A percentile compares a stretch with the other conserved stretches of the same genome.
Conservation (phyloP, 345 rosid species). For the Salix arbutifolia region DNA sequence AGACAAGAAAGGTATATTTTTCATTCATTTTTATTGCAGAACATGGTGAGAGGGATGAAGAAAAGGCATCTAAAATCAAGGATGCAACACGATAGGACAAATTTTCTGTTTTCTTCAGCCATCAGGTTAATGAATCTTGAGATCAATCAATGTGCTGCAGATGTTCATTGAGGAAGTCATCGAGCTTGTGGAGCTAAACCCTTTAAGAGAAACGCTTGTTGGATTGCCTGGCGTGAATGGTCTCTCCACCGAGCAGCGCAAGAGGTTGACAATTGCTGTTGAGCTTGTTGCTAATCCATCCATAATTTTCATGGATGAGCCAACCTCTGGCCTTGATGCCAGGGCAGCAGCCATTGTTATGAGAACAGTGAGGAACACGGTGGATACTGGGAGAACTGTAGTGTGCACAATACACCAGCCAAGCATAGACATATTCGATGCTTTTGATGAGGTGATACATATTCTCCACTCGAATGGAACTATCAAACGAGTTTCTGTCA, state of each 20-base stretch:
- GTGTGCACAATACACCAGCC: conserved; percentile 78
- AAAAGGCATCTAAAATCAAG: neutral
- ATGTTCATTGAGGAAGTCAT: conserved; percentile 67
- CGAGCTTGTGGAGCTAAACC: conserved; percentile 63
- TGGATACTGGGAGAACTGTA: conserved; percentile 65
- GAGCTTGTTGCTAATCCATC: conserved; percentile 74
- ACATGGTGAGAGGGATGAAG: no score
- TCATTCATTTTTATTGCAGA: neutral
- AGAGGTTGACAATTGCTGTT: conserved; percentile 65
- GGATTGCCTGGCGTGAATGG: conserved; percentile 62
- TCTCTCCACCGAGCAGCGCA: conserved; percentile 59
- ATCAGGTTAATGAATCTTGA: conserved; percentile 1
- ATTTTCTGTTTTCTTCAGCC: neutral
- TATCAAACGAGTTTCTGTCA: neutral
- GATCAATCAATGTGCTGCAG: conserved; percentile 28
- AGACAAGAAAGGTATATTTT: conserved; percentile 48
- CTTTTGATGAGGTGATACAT: conserved; percentile 58
- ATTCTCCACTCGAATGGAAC: neutral
- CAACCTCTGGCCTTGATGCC: conserved; percentile 75
- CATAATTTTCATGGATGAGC: conserved; percentile 75
- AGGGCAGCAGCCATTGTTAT: conserved; percentile 74
- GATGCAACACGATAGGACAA: neutral
- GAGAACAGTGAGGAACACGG: conserved; percentile 71
- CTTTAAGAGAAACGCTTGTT: conserved; percentile 49
- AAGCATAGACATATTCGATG: conserved; percentile 63